Evolutionary conservation across 352 stramenopile genomes (phyloP).

Genomic region (Phytophthora fragariae): DNA sequence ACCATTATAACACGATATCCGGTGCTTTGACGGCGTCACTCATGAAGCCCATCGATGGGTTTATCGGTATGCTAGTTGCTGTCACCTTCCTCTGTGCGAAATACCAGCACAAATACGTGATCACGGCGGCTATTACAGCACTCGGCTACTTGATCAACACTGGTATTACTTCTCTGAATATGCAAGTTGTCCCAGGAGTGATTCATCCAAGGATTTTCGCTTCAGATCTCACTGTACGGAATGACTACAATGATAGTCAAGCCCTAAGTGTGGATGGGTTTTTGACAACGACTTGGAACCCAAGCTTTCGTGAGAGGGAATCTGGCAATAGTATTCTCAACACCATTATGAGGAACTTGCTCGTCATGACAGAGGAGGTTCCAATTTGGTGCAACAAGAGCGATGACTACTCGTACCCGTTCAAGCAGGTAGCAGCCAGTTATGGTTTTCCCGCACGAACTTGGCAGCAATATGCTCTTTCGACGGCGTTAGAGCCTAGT

Average conservation of each 20-base stretch:
- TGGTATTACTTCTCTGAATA: no score
- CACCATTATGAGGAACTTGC: constrained; percentile 15
- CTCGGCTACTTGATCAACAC: no score
- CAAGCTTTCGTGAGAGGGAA: not conserved
- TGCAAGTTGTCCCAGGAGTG: not conserved
- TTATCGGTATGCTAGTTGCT: no score
- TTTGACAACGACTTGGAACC: constrained; percentile 8
- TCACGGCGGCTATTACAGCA: no score
- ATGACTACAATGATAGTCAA: no score
- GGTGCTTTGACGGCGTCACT: no score
- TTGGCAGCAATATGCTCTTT: constrained; percentile 14
- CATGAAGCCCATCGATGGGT: no score
- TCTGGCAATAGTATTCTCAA: constrained; percentile 11
- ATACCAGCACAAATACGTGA: no score
- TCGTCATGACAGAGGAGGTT: not conserved
- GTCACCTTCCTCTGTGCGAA: no score
- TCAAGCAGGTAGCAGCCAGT: not conserved
- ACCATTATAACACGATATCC: no score
- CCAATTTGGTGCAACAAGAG: constrained; percentile 16
- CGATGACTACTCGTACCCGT: constrained; percentile 4
- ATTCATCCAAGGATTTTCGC: not conserved
- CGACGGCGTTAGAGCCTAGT: constrained; percentile 5
- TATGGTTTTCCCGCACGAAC: constrained; percentile 8
- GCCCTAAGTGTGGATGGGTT: not conserved
- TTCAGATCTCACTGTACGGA: not conserved